Conservation (phyloP, 768 basidiomycete genomes). For the Boletus pseudopeckii region DNA sequence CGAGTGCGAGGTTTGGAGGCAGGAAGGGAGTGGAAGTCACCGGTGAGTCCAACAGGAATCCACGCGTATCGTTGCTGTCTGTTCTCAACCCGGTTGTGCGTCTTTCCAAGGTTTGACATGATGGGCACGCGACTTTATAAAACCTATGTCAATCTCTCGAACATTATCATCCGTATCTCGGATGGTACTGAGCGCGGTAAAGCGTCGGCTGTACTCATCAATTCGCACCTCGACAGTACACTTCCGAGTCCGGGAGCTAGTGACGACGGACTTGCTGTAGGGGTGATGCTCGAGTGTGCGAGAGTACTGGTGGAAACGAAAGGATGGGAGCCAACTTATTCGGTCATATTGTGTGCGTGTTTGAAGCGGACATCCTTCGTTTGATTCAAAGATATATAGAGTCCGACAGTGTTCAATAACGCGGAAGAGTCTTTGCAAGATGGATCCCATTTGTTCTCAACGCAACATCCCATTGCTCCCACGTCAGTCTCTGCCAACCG, state of each 20-base stretch:
- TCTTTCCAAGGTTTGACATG: conserved; percentile 78
- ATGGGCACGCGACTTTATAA: conserved; percentile 83
- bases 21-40: conserved; percentile 85
- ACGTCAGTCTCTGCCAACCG: conserved; percentile 48
- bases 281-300: conserved; percentile 88
- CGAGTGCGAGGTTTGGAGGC: conserved; percentile 91
- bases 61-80: neutral
- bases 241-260: conserved; percentile 86
- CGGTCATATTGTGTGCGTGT: conserved; percentile 77
- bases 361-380: neutral
- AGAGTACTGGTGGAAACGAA: conserved; percentile 68
- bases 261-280: conserved; percentile 85
- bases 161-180: conserved; percentile 85
- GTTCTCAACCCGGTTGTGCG: neutral
- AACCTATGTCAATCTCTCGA: conserved; percentile 82
- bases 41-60: conserved; percentile 47
- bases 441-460: conserved; percentile 89
- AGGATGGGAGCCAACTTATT: conserved; percentile 67
- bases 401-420: conserved; percentile 78
- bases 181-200: conserved; percentile 69
- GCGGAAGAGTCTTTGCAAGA: conserved; percentile 96
- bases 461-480: conserved; percentile 72
- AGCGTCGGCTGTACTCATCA: conserved; percentile 81
- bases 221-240: conserved; percentile 87
- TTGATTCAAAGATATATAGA: neutral